These are phyloP conservation scores for Sporothrix euskadiensis DNA, from an alignment of 2,329 filamentous ascomycete species.

Conservation along the genomic window DNA sequence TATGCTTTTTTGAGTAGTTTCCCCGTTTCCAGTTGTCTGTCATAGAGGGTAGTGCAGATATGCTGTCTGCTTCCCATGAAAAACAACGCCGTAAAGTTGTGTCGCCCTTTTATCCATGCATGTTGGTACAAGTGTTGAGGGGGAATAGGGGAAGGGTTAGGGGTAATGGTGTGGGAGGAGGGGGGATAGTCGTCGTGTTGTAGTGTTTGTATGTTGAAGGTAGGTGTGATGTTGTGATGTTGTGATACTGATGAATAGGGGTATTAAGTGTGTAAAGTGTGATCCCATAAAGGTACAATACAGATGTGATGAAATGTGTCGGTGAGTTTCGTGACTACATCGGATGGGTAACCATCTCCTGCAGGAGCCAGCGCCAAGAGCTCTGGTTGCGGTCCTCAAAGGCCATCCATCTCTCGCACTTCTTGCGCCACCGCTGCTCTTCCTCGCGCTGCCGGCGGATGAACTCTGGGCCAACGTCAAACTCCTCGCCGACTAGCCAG, in stretches of 20 bases:
- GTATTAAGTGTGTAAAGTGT: constrained; percentile 8
- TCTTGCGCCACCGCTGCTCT: constrained; percentile 85
- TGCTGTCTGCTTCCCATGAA: neutral
- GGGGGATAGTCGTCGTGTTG: neutral
- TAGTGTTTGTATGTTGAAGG: neutral
- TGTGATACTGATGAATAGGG: neutral
- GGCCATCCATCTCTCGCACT: constrained; percentile 82
- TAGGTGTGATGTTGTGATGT: neutral
- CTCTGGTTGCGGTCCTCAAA: constrained; percentile 57
- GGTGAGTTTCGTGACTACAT: constrained; percentile 18
- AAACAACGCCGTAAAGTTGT: neutral
- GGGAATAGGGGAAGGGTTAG: neutral
- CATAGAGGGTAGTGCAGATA: neutral
- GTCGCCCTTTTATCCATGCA: neutral
- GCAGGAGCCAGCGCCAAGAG: constrained; percentile 76
- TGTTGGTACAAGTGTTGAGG: constrained; percentile 22
- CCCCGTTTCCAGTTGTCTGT: neutral
- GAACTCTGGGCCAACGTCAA: constrained; percentile 95
- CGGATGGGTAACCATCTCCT: constrained; percentile 53
- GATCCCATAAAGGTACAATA: neutral
- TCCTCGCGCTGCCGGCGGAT: constrained; percentile 85
- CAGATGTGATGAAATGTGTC: neutral
- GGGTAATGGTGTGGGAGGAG: neutral
- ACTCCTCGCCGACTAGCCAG: constrained; percentile 91
- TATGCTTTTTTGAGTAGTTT: constrained; percentile 20